These are phyloP conservation scores for Alternaria alternata DNA, from an alignment of 2,329 filamentous ascomycete species.

Conservation along the genomic window DNA sequence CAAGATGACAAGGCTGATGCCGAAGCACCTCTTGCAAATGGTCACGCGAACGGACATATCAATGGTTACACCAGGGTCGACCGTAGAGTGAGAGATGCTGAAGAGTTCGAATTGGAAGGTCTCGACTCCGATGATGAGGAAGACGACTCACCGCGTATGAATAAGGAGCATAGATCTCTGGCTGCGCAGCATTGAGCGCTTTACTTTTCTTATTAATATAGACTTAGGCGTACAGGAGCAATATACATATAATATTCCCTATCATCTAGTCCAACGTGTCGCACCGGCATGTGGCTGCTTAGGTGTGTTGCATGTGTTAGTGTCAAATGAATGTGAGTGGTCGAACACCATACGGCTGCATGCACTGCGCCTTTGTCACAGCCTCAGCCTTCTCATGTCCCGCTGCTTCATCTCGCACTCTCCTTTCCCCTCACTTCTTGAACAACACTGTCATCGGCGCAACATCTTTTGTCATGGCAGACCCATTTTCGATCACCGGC, in stretches of 20 bases:
- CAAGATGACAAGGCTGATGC: constrained; percentile 46
- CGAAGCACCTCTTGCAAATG: constrained; percentile 46
- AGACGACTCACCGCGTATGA: constrained; percentile 33
- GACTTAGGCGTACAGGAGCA: not conserved
- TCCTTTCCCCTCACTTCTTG: rapidly evolving
- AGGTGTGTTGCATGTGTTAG: rapidly evolving
- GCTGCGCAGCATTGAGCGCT: constrained; percentile 22
- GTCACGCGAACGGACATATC: constrained; percentile 32
- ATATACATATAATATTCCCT: not conserved
- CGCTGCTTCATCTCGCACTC: not conserved
- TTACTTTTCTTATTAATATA: not conserved
- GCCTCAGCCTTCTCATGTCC: not conserved
- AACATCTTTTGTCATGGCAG: not conserved
- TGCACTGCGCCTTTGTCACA: not conserved
- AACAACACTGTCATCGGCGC: rapidly evolving
- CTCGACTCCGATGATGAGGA: constrained; percentile 89
- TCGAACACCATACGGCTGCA: not conserved
- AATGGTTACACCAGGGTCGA: constrained; percentile 59
- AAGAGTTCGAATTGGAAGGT: constrained; percentile 93
- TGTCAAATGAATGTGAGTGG: not conserved
- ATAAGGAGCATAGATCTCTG: constrained; percentile 36
- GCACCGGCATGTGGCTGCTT: not conserved
- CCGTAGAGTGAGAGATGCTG: constrained; percentile 75
- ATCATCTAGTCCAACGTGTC: not conserved
- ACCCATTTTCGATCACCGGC: not conserved